Base-by-base conservation (phyloP, 306 rosid species). In the Dalbergia cochinchinensis region DNA sequence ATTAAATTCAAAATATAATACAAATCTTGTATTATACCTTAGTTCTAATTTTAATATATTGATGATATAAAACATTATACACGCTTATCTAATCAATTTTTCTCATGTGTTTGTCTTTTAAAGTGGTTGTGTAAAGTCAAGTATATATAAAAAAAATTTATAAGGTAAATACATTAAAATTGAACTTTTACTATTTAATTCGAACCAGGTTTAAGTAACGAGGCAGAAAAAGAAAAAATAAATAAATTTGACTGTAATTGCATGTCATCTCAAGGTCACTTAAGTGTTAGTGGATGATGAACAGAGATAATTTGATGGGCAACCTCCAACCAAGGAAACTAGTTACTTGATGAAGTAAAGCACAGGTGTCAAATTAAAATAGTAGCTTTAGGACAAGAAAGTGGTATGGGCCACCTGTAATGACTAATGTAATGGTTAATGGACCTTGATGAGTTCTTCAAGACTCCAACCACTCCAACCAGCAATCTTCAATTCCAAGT, bases 391-490 rank as follows among this genome's bases (percentile, higher is more conserved):
- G 1, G 34, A 16, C 45, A 34, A 33, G n/a, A 58, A 8, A 13
- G 22, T 15, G 22, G 26, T 3, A 11, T 66, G 53, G 70, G 71
- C 71, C 71, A 39, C 71, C 51, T n/a, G 51, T 9, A 39, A 54
- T 11, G 53, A 16, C 33, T 16, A 35, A 13, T 11, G 37, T 16
- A 35, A 13, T 11, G 37, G 51, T 3, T 13, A n/a, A 63, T 58
- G 8, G 8, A 15, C 4, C 37, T 81, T 39, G 63, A 57, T 51
- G 34, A 45, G 80, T 47, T 47, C 66, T 59, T 60, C 59, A 74
- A 68, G 72, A 5, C 60, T 68, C 68, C 81, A 74, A 59, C 85
- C 3, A 75, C 81, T 68, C 31, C 81, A 82, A 68, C 85, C 7
- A 74, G 68, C 72, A 35, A 75, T 4, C 53, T 60, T 82, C 66